A percentile compares a stretch with the other conserved stretches of the same genome.
phyloP scores from a whole-genome alignment of 805 yeast genomes.

The Suhomyces xylopsoci region DNA sequence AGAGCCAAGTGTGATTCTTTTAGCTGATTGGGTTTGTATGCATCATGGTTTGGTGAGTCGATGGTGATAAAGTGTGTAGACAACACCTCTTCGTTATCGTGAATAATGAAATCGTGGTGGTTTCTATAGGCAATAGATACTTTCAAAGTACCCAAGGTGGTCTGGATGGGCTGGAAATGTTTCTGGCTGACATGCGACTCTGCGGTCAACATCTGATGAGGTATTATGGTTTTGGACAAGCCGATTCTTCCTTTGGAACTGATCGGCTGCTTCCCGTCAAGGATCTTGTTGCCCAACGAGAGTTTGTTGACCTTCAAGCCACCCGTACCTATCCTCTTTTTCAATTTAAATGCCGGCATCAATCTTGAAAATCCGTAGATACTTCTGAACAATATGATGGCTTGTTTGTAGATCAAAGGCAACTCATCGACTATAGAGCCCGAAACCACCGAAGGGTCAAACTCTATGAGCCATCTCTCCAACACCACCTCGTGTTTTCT shows the following conservation, averaged over 20 bases:
- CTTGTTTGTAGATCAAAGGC: conserved; percentile 68
- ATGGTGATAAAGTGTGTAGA: conserved; percentile 54
- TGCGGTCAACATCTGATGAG: conserved; percentile 30
- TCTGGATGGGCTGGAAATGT: conserved; percentile 65
- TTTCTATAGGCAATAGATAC: conserved; percentile 78
- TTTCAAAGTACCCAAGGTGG: conserved; percentile 70
- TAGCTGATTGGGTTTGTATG: not conserved
- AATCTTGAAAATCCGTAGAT: conserved; percentile 63
- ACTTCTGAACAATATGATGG: conserved; percentile 70
- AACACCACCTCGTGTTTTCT: conserved; percentile 82
- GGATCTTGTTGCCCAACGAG: conserved; percentile 54
- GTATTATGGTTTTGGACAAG: conserved; percentile 63
- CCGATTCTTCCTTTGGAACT: conserved; percentile 84
- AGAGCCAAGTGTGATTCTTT: not conserved
- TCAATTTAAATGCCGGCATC: conserved; percentile 68
- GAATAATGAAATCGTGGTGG: conserved; percentile 64
- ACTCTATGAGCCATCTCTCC: conserved; percentile 90
- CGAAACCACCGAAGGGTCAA: conserved; percentile 49
- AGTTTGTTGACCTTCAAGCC: conserved; percentile 22
- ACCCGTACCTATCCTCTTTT: conserved; percentile 23
- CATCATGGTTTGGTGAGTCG: conserved; percentile 26
- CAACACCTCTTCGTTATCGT: conserved; percentile 62
- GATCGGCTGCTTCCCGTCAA: conserved; percentile 78
- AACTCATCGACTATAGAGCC: conserved; percentile 48
- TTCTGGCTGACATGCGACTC: conserved; percentile 58